phyloP scores from a whole-genome alignment of 108 stramenopile species.

The Cyclotella baltica region DNA sequence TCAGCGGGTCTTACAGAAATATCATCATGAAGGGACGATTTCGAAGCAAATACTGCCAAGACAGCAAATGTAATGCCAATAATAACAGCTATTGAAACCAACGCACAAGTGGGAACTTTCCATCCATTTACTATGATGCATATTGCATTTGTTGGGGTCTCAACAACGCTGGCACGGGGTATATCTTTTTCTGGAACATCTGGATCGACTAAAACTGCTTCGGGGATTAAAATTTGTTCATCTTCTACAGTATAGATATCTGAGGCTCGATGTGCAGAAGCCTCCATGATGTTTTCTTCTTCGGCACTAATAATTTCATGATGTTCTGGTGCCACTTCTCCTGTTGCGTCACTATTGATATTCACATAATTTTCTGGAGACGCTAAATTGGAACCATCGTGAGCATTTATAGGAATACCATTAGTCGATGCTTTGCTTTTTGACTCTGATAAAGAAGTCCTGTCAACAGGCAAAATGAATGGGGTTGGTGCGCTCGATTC shows the following conservation, averaged over 20 bases:
- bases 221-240: not conserved
- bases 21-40: not conserved
- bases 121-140: not conserved
- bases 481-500: too few relatives aligned
- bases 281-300: too few relatives aligned
- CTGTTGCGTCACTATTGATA: too few relatives aligned
- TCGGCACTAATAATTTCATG: too few relatives aligned
- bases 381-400: too few relatives aligned
- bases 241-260: not conserved
- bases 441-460: too few relatives aligned
- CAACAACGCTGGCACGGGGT: not conserved
- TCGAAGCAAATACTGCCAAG: not conserved
- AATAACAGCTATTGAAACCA: not conserved
- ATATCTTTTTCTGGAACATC: slow-evolving; percentile 7
- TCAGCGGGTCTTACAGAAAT: not conserved
- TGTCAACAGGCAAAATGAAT: too few relatives aligned
- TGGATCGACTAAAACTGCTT: not conserved
- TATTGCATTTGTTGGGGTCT: not conserved
- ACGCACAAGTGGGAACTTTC: not conserved
- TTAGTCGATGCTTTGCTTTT: too few relatives aligned
- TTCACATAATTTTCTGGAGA: too few relatives aligned
- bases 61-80: not conserved
- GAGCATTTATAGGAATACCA: too few relatives aligned
- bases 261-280: not conserved
- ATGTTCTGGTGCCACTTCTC: too few relatives aligned